Base-by-base conservation (phyloP, 225 moss, liverwort and hornwort species). In the Pseudisothecium myosuroides region DNA sequence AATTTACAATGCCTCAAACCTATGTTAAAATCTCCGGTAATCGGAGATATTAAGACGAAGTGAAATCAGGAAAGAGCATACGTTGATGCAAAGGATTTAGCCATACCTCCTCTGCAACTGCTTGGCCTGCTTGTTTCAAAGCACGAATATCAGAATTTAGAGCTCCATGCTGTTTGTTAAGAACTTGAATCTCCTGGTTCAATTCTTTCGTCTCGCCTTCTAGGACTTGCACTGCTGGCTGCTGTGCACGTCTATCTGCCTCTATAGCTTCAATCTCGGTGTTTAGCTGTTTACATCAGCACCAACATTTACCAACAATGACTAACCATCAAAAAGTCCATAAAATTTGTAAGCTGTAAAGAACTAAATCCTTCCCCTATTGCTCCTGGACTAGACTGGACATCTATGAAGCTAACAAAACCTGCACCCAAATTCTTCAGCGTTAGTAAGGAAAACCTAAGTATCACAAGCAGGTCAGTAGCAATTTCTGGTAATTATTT, bases 141-240 rank as follows among this genome's bases (percentile, higher is more conserved):
- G 92, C 87, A 76, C 94, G 95, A 84, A 96, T 94, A 47, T 98
- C 96, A 26, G 91, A 91, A 73, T 95, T 96, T 63, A 93, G 87
- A 77, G 90, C 87, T 77, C 92, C 90, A 87, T 98, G 98, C 86
- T 93, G 95, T 89, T 95, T 97, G 89, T 96, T 98, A 10, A 97
- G 93, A 81, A 76, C 87, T 88, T 93, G 92, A 83, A 98, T 93
- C 88, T 96, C 94, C 91, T 94, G 93, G 88, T 90, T 93, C 72
- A 98, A 88, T 45, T 92, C 93, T 75, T 88, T 90, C 23, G 92
- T 93, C 89, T 97, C 96, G 10, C 88, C 85, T 95, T 97, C 95
- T 64, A 95, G 87, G 13, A 73, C 91, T 81, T 95, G 92, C 56
- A 95, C 95, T 86, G 88, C 90, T 62, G 92, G 92, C 84, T 87